phyloP scores from a whole-genome alignment of 2,329 filamentous ascomycete genomes.

The Botrytis hyacinthi region DNA sequence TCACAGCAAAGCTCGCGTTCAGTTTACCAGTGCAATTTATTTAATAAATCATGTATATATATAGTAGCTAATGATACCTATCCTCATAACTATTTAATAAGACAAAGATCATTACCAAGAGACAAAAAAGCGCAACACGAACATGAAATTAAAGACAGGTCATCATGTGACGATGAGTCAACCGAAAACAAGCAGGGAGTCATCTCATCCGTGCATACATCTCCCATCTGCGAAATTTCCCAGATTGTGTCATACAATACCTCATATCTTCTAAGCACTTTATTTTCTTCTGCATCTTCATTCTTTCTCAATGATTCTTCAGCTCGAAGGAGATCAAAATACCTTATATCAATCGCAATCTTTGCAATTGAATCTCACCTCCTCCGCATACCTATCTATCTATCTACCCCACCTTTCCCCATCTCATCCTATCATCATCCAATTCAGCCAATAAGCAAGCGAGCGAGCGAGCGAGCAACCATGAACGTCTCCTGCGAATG shows the following conservation, averaged over 20 bases:
- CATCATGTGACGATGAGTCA: constrained; percentile 11
- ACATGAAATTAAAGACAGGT: background rate
- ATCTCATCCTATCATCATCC: background rate
- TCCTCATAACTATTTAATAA: background rate
- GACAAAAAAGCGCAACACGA: background rate
- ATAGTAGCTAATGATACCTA: background rate
- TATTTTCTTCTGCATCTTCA: too few relatives aligned
- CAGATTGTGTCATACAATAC: background rate
- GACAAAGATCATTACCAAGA: background rate
- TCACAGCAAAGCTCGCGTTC: background rate
- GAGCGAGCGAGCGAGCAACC: background rate
- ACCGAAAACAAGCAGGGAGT: background rate
- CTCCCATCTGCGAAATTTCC: background rate
- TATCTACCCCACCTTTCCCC: background rate
- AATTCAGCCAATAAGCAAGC: background rate
- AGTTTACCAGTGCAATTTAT: background rate
- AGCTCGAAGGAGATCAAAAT: background rate
- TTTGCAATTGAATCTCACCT: background rate
- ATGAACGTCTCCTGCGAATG: constrained; percentile 20
- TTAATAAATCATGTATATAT: background rate
- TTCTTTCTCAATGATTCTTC: background rate
- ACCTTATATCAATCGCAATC: background rate
- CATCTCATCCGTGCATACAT: background rate
- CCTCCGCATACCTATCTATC: background rate
- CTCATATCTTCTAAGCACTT: background rate